phyloP scores from a whole-genome alignment of 1,139 yeast genomes.

The Geotrichum bryndzae region DNA sequence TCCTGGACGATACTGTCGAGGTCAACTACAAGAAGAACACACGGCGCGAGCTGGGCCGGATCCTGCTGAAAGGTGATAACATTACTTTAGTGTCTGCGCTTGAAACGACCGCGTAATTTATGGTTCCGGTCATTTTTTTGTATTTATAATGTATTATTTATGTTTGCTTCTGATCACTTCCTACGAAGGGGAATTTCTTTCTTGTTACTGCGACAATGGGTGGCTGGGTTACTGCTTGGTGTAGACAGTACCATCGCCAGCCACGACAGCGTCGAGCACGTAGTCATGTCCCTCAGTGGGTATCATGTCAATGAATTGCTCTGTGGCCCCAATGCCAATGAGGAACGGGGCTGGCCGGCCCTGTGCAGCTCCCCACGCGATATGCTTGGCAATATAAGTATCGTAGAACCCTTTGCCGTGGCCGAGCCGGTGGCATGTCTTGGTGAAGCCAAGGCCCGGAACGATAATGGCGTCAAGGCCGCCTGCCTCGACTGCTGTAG shows the following conservation, averaged over 20 bases:
- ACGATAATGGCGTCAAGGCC: slow-evolving; percentile 67
- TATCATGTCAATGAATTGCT: slow-evolving; percentile 55
- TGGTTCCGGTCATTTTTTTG: background rate
- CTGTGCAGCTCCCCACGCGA: slow-evolving; percentile 28
- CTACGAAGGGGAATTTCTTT: background rate
- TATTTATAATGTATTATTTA: background rate
- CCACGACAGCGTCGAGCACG: slow-evolving; percentile 53
- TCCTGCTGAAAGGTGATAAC: slow-evolving; percentile 88
- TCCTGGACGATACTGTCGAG: slow-evolving; percentile 84
- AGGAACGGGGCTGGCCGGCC: slow-evolving; percentile 29
- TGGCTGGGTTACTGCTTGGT: background rate
- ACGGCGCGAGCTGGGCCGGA: slow-evolving; percentile 44
- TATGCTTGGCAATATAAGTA: slow-evolving; percentile 56
- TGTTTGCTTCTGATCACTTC: background rate
- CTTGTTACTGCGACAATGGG: background rate
- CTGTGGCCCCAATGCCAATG: slow-evolving; percentile 64
- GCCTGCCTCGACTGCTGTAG: slow-evolving; percentile 31
- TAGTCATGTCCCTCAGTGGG: slow-evolving; percentile 73
- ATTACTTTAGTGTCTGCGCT: slow-evolving; percentile 69
- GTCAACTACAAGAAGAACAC: slow-evolving; percentile 44
- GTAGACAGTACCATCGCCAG: slow-evolving; percentile 27
- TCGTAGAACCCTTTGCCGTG: slow-evolving; percentile 95
- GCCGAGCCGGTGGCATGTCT: slow-evolving; percentile 57
- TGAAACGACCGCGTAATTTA: slow-evolving; percentile 30
- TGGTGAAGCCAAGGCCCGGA: slow-evolving; percentile 81